Percentiles rank a stretch among this genome's conserved stretches.
phyloP scores from a whole-genome alignment of 2,329 filamentous ascomycete genomes.

The Pezizomycotina sp. region DNA sequence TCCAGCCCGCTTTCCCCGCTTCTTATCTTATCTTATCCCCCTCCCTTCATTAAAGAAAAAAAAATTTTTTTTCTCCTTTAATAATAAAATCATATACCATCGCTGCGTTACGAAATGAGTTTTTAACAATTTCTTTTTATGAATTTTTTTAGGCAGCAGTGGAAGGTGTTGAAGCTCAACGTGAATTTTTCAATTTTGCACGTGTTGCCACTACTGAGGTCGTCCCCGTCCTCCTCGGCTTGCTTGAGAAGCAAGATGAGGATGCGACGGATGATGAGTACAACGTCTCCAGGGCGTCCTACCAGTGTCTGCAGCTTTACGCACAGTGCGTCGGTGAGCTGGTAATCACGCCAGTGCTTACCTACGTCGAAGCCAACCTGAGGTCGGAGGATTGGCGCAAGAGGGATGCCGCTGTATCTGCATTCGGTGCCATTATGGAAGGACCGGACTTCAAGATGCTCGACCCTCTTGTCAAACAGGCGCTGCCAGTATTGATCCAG shows the following conservation, averaged over 20 bases:
- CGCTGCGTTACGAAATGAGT: constrained; percentile 6
- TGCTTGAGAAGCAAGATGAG: constrained; percentile 94
- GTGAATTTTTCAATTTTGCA: constrained; percentile 91
- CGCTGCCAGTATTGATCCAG: constrained; percentile 72
- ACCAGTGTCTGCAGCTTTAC: constrained; percentile 92
- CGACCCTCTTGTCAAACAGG: constrained; percentile 89
- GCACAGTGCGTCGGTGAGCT: constrained; percentile 74
- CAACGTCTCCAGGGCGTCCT: constrained; percentile 84
- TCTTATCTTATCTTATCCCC: neutral
- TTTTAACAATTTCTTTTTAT: constrained; percentile 6
- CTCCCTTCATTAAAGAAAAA: constrained; percentile 13
- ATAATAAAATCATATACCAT: neutral
- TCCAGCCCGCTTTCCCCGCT: too few relatives aligned
- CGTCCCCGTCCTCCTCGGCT: constrained; percentile 71
- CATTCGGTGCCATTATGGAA: constrained; percentile 97
- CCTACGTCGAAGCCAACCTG: constrained; percentile 83
- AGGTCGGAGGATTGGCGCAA: constrained; percentile 85
- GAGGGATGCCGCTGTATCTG: constrained; percentile 87
- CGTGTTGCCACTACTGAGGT: constrained; percentile 86
- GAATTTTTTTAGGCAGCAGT: constrained; percentile 15
- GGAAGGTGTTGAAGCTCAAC: constrained; percentile 46
- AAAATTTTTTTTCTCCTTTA: constrained; percentile 15
- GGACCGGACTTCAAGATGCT: constrained; percentile 84
- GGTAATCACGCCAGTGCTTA: constrained; percentile 70
- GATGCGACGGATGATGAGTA: constrained; percentile 95